Conservation (phyloP, 768 basidiomycete genomes). For the Myochromella boudieri region DNA sequence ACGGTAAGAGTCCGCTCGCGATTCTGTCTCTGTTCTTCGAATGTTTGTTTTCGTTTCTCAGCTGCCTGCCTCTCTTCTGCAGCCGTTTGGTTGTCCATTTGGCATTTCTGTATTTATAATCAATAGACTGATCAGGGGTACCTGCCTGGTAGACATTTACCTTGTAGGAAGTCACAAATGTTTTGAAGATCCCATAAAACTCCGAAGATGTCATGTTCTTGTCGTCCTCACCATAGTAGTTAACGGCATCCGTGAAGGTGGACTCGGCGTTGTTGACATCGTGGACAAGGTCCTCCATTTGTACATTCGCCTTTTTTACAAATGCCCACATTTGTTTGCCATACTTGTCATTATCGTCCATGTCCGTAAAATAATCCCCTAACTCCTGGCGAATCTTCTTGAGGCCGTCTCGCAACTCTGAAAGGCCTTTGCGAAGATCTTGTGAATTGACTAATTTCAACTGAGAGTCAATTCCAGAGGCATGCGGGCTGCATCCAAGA, state of each 20-base stretch:
- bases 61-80: slow-evolving; percentile 68
- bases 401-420: slow-evolving; percentile 74
- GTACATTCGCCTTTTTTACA: slow-evolving; percentile 68
- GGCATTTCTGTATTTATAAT: slow-evolving; percentile 72
- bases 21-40: slow-evolving; percentile 60
- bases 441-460: slow-evolving; percentile 69
- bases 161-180: slow-evolving; percentile 91
- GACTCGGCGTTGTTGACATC: slow-evolving; percentile 85
- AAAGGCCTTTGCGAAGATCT: slow-evolving; percentile 77
- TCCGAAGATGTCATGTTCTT: slow-evolving; percentile 84
- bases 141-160: slow-evolving; percentile 34
- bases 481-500: slow-evolving; percentile 2
- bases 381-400: slow-evolving; percentile 79
- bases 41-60: slow-evolving; percentile 68
- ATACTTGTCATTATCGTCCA: slow-evolving; percentile 73
- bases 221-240: slow-evolving; percentile 93
- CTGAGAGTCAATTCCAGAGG: slow-evolving; percentile 5
- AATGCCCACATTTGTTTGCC: slow-evolving; percentile 93
- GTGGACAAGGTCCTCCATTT: slow-evolving; percentile 83
- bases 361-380: slow-evolving; percentile 73
- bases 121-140: slow-evolving; percentile 6
- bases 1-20: slow-evolving; percentile 52
- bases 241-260: slow-evolving; percentile 81
- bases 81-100: slow-evolving; percentile 70
- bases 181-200: slow-evolving; percentile 97